A percentile compares a stretch with the other conserved stretches of the same genome.
These are phyloP conservation scores for Aspergillus neotritici DNA, from an alignment of 2,329 filamentous ascomycete species.

Conservation along the genomic window DNA sequence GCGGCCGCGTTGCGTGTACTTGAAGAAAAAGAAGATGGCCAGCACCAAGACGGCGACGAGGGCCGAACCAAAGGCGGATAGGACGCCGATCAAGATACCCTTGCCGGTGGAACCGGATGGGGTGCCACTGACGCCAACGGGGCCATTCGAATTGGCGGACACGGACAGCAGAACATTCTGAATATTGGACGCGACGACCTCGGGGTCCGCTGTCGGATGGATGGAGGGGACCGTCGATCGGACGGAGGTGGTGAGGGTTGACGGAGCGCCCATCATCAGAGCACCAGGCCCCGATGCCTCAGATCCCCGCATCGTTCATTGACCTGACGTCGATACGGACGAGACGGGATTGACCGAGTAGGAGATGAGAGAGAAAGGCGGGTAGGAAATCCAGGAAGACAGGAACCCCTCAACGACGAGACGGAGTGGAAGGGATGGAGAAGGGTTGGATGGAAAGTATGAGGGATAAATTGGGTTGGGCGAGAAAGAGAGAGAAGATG, in stretches of 20 bases:
- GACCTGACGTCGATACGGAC: constrained; percentile 14
- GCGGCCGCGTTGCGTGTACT: constrained; percentile 78
- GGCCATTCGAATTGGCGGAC: constrained; percentile 18
- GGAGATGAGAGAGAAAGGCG: constrained; percentile 1
- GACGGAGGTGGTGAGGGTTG: constrained; percentile 29
- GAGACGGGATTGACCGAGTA: neutral
- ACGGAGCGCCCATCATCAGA: constrained; percentile 31
- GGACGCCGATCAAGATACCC: constrained; percentile 88
- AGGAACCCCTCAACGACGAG: constrained; percentile 2
- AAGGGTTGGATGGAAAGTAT: constrained; percentile 5
- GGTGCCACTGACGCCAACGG: constrained; percentile 34
- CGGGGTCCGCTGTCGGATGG: constrained; percentile 10
- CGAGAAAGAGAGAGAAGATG: constrained; percentile 1
- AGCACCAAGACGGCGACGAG: constrained; percentile 75
- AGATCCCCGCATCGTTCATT: constrained; percentile 38
- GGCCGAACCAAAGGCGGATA: constrained; percentile 90
- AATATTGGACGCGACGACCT: constrained; percentile 27
- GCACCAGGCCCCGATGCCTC: constrained; percentile 35
- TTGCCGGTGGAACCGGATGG: constrained; percentile 54
- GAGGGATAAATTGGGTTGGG: constrained; percentile 12
- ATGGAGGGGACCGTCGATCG: constrained; percentile 20
- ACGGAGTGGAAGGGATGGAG: constrained; percentile 3
- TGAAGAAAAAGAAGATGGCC: constrained; percentile 84
- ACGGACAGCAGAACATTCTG: constrained; percentile 32
- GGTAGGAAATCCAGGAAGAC: neutral